These are phyloP conservation scores for Pseudoscleropodium purum DNA, from an alignment of 225 moss, liverwort and hornwort species.

Conservation along the genomic window DNA sequence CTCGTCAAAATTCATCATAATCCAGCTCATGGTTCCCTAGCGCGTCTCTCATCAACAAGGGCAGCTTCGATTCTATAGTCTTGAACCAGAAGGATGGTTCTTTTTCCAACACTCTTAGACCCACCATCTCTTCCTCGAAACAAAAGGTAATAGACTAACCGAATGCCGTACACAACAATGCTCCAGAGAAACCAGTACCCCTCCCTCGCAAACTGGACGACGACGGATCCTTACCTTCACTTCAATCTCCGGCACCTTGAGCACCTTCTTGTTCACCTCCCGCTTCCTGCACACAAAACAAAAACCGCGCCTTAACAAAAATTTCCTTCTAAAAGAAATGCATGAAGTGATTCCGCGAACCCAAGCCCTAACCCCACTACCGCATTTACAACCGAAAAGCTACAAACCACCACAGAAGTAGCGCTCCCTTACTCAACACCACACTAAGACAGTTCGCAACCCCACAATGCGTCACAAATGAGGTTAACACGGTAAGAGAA, in stretches of 20 bases:
- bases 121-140: not conserved
- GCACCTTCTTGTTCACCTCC: slow-evolving; percentile 90
- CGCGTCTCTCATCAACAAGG: not conserved
- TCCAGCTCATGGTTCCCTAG: not conserved
- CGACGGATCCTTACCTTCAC: slow-evolving; percentile 49
- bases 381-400: not conserved
- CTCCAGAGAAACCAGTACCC: not conserved
- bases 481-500: not conserved
- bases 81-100: not conserved
- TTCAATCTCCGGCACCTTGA: slow-evolving; percentile 84
- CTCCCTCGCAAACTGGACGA: slow-evolving; percentile 9
- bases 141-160: not conserved
- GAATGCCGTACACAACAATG: not conserved
- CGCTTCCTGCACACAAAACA: slow-evolving; percentile 51
- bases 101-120: not conserved
- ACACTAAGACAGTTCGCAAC: not conserved
- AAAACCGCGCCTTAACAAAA: not conserved
- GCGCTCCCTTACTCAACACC: not conserved
- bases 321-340: not conserved
- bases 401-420: not conserved
- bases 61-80: not conserved
- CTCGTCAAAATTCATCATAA: not conserved
- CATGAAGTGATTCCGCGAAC: not conserved
- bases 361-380: not conserved
- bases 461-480: slow-evolving; percentile 3